Conservation (phyloP, 441 rosid species). For the Gossypium laxum region DNA sequence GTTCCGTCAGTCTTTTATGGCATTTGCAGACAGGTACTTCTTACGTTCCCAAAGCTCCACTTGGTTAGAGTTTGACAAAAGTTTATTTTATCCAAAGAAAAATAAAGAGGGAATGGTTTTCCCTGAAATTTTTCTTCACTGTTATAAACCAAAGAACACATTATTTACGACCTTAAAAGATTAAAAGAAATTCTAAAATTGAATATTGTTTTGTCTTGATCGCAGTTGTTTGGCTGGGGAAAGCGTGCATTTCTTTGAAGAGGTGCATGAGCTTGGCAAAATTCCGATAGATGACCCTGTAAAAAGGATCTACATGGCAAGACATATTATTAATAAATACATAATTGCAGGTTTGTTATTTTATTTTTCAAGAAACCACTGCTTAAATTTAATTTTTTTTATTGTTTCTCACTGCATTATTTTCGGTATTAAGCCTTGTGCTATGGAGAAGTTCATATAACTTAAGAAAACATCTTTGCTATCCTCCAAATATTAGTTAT, state of each 20-base stretch:
- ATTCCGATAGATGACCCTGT: slow-evolving; percentile 53
- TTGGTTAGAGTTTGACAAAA: background rate
- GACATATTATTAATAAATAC: slow-evolving; percentile 78
- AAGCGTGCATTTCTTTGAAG: slow-evolving; percentile 78
- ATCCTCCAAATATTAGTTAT: background rate
- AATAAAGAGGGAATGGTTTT: background rate
- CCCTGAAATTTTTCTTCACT: background rate
- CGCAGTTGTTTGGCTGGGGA: slow-evolving; percentile 85
- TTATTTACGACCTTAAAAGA: background rate
- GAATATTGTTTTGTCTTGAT: slow-evolving; percentile 13
- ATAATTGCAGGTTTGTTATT: slow-evolving; percentile 53
- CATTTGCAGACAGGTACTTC: slow-evolving; percentile 73
- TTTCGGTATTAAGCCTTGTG: background rate
- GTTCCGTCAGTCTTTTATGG: slow-evolving; percentile 77
- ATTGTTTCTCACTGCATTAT: background rate
- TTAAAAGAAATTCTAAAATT: background rate
- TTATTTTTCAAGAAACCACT: slow-evolving; percentile 4
- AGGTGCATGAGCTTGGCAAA: slow-evolving; percentile 69
- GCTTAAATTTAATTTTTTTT: background rate
- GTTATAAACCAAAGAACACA: background rate
- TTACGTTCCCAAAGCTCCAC: slow-evolving; percentile 1
- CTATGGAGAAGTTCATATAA: background rate
- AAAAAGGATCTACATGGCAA: slow-evolving; percentile 78
- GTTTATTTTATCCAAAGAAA: background rate
- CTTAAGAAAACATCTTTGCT: background rate